These are phyloP conservation scores for Termitomyces sp. DNA, from an alignment of 768 basidiomycete species.

Conservation along the genomic window DNA sequence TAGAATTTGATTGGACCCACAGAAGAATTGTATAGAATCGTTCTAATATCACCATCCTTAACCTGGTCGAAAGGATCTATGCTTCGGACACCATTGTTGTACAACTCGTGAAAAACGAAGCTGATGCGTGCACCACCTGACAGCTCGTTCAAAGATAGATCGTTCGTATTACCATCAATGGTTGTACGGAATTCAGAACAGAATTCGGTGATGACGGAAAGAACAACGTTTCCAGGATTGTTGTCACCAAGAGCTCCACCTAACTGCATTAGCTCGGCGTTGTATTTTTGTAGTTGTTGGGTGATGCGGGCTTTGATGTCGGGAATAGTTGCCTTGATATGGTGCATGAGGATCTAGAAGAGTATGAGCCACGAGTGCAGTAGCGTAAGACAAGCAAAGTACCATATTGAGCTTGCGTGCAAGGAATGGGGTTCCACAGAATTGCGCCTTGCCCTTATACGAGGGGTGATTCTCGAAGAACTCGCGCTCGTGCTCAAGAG, in stretches of 20 bases:
- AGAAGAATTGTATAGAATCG: conserved; percentile 95
- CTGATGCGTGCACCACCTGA: conserved; percentile 99
- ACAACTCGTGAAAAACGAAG: conserved; percentile 98
- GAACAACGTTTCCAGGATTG: conserved; percentile 86
- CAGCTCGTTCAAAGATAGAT: conserved; percentile 90
- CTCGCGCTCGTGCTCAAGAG: conserved; percentile 83
- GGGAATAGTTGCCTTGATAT: conserved; percentile 95
- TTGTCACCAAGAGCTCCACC: conserved; percentile 85
- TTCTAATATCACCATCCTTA: conserved; percentile 97
- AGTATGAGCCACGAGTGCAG: background rate
- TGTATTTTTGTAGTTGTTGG: conserved; percentile 87
- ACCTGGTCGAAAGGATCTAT: conserved; percentile 99
- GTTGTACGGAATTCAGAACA: conserved; percentile 94
- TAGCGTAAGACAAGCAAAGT: conserved; percentile 16
- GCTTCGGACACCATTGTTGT: conserved; percentile 91
- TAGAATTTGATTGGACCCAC: conserved; percentile 39
- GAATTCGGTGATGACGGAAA: conserved; percentile 98
- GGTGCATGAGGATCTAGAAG: conserved; percentile 93
- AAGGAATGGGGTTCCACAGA: conserved; percentile 96
- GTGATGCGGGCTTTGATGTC: conserved; percentile 96
- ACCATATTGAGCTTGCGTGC: conserved; percentile 95
- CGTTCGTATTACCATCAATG: conserved; percentile 97
- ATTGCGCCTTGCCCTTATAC: conserved; percentile 91
- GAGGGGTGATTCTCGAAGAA: conserved; percentile 95
- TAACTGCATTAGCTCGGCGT: conserved; percentile 72